Conservation (phyloP, 345 rosid species). For the Cardamine occulta region DNA sequence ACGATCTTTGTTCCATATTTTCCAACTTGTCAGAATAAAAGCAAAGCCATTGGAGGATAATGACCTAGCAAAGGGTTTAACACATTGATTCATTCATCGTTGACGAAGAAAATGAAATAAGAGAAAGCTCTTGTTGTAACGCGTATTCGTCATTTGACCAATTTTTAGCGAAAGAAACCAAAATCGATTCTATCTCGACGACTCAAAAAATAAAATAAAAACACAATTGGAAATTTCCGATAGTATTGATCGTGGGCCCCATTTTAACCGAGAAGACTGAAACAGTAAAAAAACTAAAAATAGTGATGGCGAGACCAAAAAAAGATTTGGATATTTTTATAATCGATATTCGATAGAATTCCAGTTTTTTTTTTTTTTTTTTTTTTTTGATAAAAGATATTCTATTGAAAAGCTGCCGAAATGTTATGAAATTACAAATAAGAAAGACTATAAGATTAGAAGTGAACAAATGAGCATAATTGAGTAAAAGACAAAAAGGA, state of each 20-base stretch:
- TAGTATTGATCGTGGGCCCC: background rate
- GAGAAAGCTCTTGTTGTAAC: background rate
- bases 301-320: no score
- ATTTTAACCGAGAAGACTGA: background rate
- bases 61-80: background rate
- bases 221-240: background rate
- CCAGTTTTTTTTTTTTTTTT: no score
- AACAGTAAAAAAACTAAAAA: background rate
- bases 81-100: background rate
- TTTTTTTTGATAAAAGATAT: no score
- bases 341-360: no score
- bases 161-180: background rate
- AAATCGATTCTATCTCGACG: background rate
- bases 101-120: constrained; percentile 9
- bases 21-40: background rate
- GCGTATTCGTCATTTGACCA: background rate
- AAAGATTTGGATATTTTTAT: no score
- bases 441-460: no score
- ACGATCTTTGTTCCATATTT: constrained; percentile 32
- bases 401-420: no score
- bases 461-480: no score
- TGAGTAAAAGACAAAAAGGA: no score
- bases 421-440: no score
- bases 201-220: background rate
- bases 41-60: constrained; percentile 19